These are phyloP conservation scores for Cadophora gregata DNA, from an alignment of 2,329 filamentous ascomycete species.

Conservation along the genomic window DNA sequence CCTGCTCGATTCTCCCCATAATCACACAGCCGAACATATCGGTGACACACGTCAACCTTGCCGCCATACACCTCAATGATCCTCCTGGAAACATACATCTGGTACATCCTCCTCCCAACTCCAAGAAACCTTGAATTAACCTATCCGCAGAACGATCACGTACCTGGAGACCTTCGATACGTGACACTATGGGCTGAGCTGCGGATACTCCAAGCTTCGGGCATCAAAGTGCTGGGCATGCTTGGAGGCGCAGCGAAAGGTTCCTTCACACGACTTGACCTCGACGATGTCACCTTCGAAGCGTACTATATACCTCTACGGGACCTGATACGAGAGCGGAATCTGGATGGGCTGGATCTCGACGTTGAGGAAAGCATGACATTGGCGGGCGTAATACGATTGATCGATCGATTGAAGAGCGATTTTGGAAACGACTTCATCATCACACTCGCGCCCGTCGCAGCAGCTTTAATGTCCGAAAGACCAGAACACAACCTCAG, in stretches of 20 bases:
- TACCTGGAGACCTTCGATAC: constrained; percentile 70
- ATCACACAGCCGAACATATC: constrained; percentile 57
- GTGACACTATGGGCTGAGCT: constrained; percentile 81
- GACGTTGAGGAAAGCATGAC: constrained; percentile 82
- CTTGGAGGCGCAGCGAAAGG: constrained; percentile 84
- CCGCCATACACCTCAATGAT: constrained; percentile 83
- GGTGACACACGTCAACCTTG: constrained; percentile 83
- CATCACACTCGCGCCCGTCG: constrained; percentile 83
- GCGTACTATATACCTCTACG: constrained; percentile 73
- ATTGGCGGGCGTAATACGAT: constrained; percentile 66
- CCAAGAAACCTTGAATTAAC: constrained; percentile 40
- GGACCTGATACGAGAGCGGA: constrained; percentile 64
- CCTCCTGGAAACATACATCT: constrained; percentile 54
- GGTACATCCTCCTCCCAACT: constrained; percentile 65
- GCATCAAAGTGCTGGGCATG: constrained; percentile 85
- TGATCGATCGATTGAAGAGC: constrained; percentile 69
- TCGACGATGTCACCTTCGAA: constrained; percentile 70
- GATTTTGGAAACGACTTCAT: constrained; percentile 76
- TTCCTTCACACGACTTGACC: constrained; percentile 65
- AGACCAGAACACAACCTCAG: constrained; percentile 70
- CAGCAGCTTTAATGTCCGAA: constrained; percentile 68
- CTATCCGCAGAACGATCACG: constrained; percentile 73
- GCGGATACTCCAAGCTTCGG: constrained; percentile 70
- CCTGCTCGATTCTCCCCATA: constrained; percentile 64
- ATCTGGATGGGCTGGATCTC: constrained; percentile 74